A percentile compares a stretch with the other conserved stretches of the same genome.
Conservation (phyloP, 495 filamentous ascomycete genomes). For the Lineolata rhizophorae region DNA sequence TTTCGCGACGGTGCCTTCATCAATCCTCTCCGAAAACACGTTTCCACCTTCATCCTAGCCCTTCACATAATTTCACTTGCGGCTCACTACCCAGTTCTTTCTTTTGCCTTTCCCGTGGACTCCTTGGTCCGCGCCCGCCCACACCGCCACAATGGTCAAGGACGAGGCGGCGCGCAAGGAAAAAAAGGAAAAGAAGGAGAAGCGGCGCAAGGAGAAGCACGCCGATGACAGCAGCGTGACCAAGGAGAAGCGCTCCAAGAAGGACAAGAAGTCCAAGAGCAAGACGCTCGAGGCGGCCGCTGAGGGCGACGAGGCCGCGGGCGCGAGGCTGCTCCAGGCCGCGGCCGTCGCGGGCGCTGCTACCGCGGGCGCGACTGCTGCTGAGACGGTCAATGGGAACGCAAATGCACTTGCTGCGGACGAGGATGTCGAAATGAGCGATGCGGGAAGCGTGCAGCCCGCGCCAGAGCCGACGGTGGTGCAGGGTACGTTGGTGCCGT, state of each 20-base stretch:
- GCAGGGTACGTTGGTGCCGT: slow-evolving; percentile 65
- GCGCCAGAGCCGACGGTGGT: slow-evolving; percentile 13
- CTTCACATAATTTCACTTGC: no score
- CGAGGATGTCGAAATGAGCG: slow-evolving; percentile 12
- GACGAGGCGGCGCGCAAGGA: slow-evolving; percentile 15
- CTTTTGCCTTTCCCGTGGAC: no score
- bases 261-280: slow-evolving; percentile 26
- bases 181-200: slow-evolving; percentile 39
- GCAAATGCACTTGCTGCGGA: slow-evolving; percentile 6
- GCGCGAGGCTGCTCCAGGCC: no score
- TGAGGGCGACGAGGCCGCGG: slow-evolving; percentile 7
- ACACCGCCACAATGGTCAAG: slow-evolving; percentile 19
- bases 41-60: no score
- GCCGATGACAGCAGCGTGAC: slow-evolving; percentile 56
- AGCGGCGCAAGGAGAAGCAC: slow-evolving; percentile 69
- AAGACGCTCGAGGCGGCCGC: slow-evolving; percentile 4
- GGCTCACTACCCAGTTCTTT: no score
- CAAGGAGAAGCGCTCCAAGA: slow-evolving; percentile 32
- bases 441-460: slow-evolving; percentile 9
- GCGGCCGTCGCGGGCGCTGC: no score
- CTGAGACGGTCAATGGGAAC: not conserved
- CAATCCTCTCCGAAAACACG: no score
- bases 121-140: no score
- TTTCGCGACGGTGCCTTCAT: no score
- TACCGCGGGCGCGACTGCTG: not conserved